Percentiles rank a stretch among this genome's conserved stretches.
These are phyloP conservation scores for Pleurotus citrinopileatus DNA, from an alignment of 768 basidiomycete species.

Conservation along the genomic window DNA sequence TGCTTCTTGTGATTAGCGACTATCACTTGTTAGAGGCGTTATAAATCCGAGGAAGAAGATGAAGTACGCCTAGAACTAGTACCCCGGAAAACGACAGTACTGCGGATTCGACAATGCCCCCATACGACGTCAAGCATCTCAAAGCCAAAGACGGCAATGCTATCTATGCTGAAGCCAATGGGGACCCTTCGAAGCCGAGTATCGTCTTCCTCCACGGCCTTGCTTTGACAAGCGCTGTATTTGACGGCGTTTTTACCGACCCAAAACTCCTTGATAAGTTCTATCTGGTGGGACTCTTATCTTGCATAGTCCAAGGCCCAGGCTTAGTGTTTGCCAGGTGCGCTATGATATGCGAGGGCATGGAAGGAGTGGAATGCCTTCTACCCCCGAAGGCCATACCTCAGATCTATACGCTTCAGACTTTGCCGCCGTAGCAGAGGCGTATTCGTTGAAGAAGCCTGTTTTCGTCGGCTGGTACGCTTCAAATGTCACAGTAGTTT, in stretches of 20 bases:
- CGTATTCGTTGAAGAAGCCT: constrained; percentile 15
- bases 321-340: neutral
- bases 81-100: too few relatives aligned
- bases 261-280: neutral
- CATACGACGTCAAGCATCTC: neutral
- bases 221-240: neutral
- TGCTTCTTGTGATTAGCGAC: too few relatives aligned
- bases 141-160: constrained; percentile 29
- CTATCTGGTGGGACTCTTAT: neutral
- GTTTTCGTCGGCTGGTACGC: constrained; percentile 31
- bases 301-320: too few relatives aligned
- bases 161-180: constrained; percentile 22
- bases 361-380: constrained; percentile 7
- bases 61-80: too few relatives aligned
- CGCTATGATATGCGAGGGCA: constrained; percentile 11
- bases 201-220: constrained; percentile 11
- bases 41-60: too few relatives aligned
- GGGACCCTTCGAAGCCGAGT: constrained; percentile 8
- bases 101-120: too few relatives aligned
- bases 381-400: neutral
- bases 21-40: too few relatives aligned
- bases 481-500: constrained; percentile 10
- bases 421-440: constrained; percentile 3
- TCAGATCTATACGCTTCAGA: constrained; percentile 4
- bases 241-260: constrained; percentile 9